A percentile compares a stretch with the other conserved stretches of the same genome.
Conservation (phyloP, 1,284 basidiomycete genomes). For the Leucoagaricus sp. region DNA sequence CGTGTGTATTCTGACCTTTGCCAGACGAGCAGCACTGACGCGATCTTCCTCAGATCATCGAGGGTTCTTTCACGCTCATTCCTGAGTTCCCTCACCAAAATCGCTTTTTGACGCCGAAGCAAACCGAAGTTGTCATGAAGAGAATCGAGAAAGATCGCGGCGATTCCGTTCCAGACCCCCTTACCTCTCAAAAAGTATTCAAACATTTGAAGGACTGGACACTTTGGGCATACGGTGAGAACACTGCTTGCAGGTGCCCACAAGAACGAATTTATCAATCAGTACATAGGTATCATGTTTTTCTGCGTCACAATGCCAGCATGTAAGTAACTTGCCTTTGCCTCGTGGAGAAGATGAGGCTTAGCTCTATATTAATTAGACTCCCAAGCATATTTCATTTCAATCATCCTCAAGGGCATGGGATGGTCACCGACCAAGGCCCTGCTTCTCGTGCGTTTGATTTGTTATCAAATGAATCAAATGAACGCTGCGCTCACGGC, state of each 20-base stretch:
- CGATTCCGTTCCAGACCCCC: conserved; percentile 41
- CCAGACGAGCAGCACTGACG: not conserved
- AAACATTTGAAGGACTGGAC: conserved; percentile 43
- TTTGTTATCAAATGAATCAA: not conserved
- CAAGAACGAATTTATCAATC: not conserved
- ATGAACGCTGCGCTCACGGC: not conserved
- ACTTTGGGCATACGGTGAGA: conserved; percentile 43
- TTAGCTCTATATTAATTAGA: conserved; percentile 24
- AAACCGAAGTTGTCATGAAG: conserved; percentile 41
- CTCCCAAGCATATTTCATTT: conserved; percentile 43
- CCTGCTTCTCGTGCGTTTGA: conserved; percentile 32
- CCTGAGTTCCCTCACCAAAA: conserved; percentile 47
- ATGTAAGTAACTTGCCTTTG: conserved; percentile 25
- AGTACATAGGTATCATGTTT: conserved; percentile 37
- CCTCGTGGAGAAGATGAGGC: not conserved
- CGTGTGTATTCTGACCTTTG: conserved; percentile 29
- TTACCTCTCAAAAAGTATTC: conserved; percentile 36
- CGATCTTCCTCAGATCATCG: conserved; percentile 32
- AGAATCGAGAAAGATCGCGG: conserved; percentile 46
- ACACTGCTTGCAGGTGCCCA: not conserved
- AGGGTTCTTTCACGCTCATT: conserved; percentile 42
- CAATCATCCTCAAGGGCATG: conserved; percentile 41
- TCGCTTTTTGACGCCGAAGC: conserved; percentile 38
- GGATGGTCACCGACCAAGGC: conserved; percentile 29
- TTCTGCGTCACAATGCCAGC: conserved; percentile 41